phyloP scores from a whole-genome alignment of 495 filamentous ascomycete species.

The Tuber melanosporum region DNA sequence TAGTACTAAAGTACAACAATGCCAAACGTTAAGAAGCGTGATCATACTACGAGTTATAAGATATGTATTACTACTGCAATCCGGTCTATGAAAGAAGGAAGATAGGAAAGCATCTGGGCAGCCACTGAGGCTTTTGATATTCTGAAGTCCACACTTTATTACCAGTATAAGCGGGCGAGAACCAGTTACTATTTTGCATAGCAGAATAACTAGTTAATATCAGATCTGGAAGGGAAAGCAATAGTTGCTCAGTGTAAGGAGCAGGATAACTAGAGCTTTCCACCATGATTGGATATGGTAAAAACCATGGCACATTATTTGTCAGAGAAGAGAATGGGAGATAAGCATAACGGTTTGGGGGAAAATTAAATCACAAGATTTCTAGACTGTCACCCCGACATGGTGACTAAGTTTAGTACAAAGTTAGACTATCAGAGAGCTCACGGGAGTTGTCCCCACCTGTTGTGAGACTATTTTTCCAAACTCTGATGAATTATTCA shows the following conservation, averaged over 20 bases:
- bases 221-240: not conserved
- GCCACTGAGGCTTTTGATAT: too few species aligned
- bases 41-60: too few species aligned
- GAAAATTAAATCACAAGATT: slow-evolving; percentile 12
- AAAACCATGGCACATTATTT: slow-evolving; percentile 8
- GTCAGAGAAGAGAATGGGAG: not conserved
- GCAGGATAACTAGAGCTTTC: not conserved
- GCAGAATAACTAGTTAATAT: not conserved
- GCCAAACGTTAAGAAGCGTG: too few species aligned
- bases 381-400: slow-evolving; percentile 4
- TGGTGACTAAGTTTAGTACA: slow-evolving; percentile 5
- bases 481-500: slow-evolving; percentile 3
- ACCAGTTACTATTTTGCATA: not conserved
- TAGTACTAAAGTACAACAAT: too few species aligned
- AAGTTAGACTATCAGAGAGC: slow-evolving; percentile 10
- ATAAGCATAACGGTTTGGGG: not conserved
- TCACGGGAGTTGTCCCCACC: not conserved
- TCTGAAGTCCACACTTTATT: too few species aligned
- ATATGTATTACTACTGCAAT: too few species aligned
- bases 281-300: slow-evolving; percentile 13
- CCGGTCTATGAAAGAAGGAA: too few species aligned
- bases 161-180: too few species aligned
- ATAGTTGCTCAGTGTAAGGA: slow-evolving; percentile 2
- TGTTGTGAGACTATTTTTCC: slow-evolving; percentile 5
- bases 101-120: too few species aligned